Conservation (phyloP, 345 rosid species). For the Gynandropsis gynandra region DNA sequence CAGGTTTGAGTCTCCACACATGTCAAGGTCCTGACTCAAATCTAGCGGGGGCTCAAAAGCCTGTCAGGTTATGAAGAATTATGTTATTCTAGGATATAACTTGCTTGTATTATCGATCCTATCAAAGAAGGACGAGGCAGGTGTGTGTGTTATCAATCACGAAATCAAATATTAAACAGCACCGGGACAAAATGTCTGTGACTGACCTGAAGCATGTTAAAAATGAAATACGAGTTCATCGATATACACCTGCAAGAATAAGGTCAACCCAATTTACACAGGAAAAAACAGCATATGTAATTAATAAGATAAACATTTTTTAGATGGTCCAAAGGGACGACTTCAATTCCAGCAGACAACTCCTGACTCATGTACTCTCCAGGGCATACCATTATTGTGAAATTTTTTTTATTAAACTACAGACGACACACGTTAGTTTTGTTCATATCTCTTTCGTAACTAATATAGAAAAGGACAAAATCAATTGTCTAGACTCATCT, state of each 20-base stretch:
- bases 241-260: constrained; percentile 76
- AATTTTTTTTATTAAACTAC: constrained; percentile 1
- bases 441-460: background rate
- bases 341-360: constrained; percentile 2
- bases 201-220: constrained; percentile 80
- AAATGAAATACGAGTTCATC: constrained; percentile 63
- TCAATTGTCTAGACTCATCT: constrained; percentile 5
- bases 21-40: constrained; percentile 68
- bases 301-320: background rate
- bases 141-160: background rate
- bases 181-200: constrained; percentile 14
- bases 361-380: constrained; percentile 6
- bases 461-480: background rate
- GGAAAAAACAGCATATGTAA: background rate
- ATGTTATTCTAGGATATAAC: constrained; percentile 7
- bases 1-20: constrained; percentile 35
- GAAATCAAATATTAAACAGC: background rate
- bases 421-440: background rate
- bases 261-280: constrained; percentile 3
- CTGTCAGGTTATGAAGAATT: constrained; percentile 39
- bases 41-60: constrained; percentile 97
- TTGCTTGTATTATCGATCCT: constrained; percentile 12
- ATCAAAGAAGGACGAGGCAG: constrained; percentile 3
- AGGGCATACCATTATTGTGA: constrained; percentile 1
- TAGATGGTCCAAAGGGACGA: background rate